Percentiles rank a stretch among this genome's conserved stretches.
Evolutionary conservation across 352 stramenopile genomes (phyloP).

Genomic region (Globisporangium radiosum): DNA sequence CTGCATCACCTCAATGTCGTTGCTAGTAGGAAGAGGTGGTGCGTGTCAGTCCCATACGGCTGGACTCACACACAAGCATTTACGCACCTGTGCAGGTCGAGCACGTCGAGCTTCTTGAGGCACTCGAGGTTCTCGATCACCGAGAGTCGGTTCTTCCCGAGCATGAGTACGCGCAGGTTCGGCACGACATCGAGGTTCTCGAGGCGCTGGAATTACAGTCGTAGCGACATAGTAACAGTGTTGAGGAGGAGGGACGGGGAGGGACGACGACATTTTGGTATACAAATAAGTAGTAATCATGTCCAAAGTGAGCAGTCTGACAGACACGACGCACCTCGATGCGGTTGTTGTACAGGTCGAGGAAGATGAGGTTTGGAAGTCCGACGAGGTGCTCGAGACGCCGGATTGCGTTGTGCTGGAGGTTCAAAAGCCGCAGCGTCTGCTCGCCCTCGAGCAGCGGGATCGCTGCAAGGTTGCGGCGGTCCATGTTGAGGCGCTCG

Average conservation of each 20-base stretch:
- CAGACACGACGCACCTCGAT: conserved; percentile 47
- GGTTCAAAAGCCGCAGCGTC: conserved; percentile 84
- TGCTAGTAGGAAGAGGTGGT: conserved; percentile 26
- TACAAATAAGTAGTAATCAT: not conserved
- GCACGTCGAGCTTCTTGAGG: conserved; percentile 87
- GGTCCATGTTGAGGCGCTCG: conserved; percentile 87
- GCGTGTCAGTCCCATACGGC: not conserved
- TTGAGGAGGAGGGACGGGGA: no score
- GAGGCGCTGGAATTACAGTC: conserved; percentile 32
- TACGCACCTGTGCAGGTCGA: conserved; percentile 83
- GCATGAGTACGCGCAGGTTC: conserved; percentile 89
- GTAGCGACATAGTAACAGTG: no score
- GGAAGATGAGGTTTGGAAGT: conserved; percentile 88
- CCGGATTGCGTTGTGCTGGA: conserved; percentile 89
- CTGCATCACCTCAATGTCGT: conserved; percentile 85
- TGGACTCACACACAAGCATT: not conserved
- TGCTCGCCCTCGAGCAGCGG: conserved; percentile 87
- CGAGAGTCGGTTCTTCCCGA: conserved; percentile 83
- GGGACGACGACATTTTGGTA: no score
- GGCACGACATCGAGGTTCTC: conserved; percentile 74
- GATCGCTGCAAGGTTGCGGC: conserved; percentile 70
- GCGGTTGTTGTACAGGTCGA: conserved; percentile 92
- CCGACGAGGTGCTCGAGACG: conserved; percentile 80
- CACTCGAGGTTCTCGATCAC: conserved; percentile 80
- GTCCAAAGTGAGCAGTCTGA: not conserved